Conservation (phyloP, 768 basidiomycete species). For the Russula virescens region DNA sequence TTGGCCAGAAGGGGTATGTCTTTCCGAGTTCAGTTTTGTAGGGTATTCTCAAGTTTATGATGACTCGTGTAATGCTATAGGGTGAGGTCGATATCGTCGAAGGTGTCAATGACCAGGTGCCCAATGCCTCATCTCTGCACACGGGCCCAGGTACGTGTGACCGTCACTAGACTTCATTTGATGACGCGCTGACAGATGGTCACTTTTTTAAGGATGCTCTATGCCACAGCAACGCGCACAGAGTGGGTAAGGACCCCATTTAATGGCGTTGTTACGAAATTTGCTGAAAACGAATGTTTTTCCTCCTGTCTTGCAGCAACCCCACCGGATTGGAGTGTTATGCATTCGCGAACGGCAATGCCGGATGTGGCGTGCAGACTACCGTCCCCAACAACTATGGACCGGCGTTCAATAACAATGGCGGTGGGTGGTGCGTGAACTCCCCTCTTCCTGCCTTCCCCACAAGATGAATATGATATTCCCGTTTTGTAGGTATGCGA, state of each 20-base stretch:
- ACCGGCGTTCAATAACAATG: constrained; percentile 49
- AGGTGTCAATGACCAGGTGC: constrained; percentile 51
- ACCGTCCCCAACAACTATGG: constrained; percentile 45
- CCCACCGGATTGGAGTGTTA: constrained; percentile 45
- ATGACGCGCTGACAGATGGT: not conserved
- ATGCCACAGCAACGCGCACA: constrained; percentile 43
- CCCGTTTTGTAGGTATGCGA: constrained; percentile 44
- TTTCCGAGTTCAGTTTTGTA: not conserved
- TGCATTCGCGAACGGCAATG: constrained; percentile 41
- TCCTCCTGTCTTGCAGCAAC: constrained; percentile 18
- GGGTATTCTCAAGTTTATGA: constrained; percentile 3
- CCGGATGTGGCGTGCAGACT: constrained; percentile 49
- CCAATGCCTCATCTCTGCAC: constrained; percentile 52
- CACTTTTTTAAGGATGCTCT: constrained; percentile 41
- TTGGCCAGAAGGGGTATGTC: constrained; percentile 45
- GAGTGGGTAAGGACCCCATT: constrained; percentile 39
- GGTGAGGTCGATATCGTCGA: constrained; percentile 52
- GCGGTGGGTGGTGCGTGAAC: constrained; percentile 53
- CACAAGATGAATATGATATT: too few relatives aligned
- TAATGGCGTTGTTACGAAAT: not conserved
- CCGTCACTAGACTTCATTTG: not conserved
- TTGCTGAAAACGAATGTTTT: too few relatives aligned
- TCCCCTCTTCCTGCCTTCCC: too few relatives aligned
- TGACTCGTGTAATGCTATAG: constrained; percentile 29
- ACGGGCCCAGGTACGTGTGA: constrained; percentile 35